Base-by-base conservation (phyloP, 768 basidiomycete genomes). In the Russula griseocarnosa region DNA sequence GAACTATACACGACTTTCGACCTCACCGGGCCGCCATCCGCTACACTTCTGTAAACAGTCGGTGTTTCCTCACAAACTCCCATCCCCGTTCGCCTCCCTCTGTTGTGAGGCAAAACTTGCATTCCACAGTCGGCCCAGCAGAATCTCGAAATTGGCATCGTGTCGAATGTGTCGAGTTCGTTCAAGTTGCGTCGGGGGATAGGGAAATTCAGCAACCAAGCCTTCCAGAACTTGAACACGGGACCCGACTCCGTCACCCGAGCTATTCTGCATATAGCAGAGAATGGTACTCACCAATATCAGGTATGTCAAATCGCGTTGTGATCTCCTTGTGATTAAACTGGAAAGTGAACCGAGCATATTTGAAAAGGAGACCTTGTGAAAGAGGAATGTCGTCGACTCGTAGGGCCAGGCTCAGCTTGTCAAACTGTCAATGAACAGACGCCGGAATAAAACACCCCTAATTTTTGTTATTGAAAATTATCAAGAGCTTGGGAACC, bases 61-160 rank as follows among this genome's bases (percentile, higher is more conserved):
- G 22, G 89, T 80, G 69, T 75, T 92, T 60, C 88, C 90, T 11
- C 86, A 85, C 70, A 86, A 81, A 68, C 79, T 92, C 56, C 82
- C 84, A 14, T 84, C 86, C 18, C 88, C 90, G 18, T 86, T 92
- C 73, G 85, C 86, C n/a, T 73, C 92, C n/a, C 74, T 92, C 38
- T 86, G 86, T 6, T 92, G 95, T 72, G 90, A 94, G 71, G 86
- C 92, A 53, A 95, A 95, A 74, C 84, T 97, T 20, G 86, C 87
- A 11, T 97, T 97, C 73, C 86, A 90, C 47, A 90, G 86, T 69
- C 88, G 88, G 63, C 84, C 90, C 0, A 81, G 81, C 46, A 94
- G 94, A 20, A 86, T 97, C 56, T 79, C 85, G 54, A 89, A 92
- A 72, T 74, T 97, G 47, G 82, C 85, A 54, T 79, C 85, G 18